Evolutionary conservation across 345 rosid genomes (phyloP).

Genomic region (Anacardium occidentale): DNA sequence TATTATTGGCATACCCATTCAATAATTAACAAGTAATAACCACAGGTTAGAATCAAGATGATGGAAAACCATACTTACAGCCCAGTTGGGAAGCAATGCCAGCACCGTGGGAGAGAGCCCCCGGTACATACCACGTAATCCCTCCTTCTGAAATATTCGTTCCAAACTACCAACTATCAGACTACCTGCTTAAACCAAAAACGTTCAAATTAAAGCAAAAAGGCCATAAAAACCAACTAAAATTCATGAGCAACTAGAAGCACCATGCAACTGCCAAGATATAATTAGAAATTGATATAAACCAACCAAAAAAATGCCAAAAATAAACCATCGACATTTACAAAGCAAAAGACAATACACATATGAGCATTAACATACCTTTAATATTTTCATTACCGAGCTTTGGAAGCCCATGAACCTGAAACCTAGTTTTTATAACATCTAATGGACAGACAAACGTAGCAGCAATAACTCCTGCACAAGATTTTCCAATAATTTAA

Average conservation of each 20-base stretch:
- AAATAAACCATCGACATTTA: background rate
- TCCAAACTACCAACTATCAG: conserved; percentile 71
- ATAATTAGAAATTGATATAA: background rate
- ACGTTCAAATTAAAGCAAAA: background rate
- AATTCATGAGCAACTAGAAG: background rate
- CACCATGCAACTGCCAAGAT: background rate
- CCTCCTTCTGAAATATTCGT: conserved; percentile 66
- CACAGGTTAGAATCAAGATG: background rate
- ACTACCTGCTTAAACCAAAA: conserved; percentile 54
- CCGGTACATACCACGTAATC: conserved; percentile 74
- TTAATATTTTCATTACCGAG: conserved; percentile 37
- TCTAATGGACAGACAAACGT: conserved; percentile 89
- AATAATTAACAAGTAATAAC: background rate
- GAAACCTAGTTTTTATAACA: conserved; percentile 90
- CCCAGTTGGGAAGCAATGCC: conserved; percentile 92
- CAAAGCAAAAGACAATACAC: background rate
- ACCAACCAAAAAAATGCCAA: background rate
- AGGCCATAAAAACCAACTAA: background rate
- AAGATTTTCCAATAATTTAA: background rate
- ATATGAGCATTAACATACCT: conserved; percentile 32
- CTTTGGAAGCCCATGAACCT: conserved; percentile 76
- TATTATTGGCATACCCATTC: background rate
- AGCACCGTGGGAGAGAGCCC: conserved; percentile 76
- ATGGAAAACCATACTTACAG: conserved; percentile 39
- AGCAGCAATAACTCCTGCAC: conserved; percentile 75